Percentiles rank a stretch among this genome's conserved stretches.
These are phyloP conservation scores for Claviceps arundinis DNA, from an alignment of 2,329 filamentous ascomycete genomes.

Conservation along the genomic window DNA sequence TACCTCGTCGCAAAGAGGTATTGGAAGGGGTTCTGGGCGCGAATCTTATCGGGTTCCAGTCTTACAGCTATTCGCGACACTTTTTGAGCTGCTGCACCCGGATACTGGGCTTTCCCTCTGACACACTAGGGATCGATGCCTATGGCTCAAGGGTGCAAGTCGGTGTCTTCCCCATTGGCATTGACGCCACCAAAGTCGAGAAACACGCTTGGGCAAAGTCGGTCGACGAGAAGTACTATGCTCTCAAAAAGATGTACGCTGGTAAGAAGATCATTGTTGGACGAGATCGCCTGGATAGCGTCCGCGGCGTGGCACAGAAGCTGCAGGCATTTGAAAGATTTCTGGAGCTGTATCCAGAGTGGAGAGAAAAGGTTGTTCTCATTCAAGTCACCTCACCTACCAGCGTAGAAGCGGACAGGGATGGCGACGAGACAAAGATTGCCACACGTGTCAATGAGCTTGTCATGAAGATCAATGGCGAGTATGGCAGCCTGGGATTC, in stretches of 20 bases:
- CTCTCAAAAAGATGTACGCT: slow-evolving; percentile 64
- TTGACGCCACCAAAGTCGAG: slow-evolving; percentile 73
- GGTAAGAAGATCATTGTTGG: slow-evolving; percentile 93
- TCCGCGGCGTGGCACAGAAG: slow-evolving; percentile 90
- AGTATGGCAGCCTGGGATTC: slow-evolving; percentile 77
- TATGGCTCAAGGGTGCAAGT: slow-evolving; percentile 83
- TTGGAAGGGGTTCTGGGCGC: slow-evolving; percentile 80
- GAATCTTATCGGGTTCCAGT: slow-evolving; percentile 91
- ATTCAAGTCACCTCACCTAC: slow-evolving; percentile 92
- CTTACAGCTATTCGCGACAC: slow-evolving; percentile 87
- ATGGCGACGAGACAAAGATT: slow-evolving; percentile 66
- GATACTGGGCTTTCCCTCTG: slow-evolving; percentile 80
- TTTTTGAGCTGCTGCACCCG: slow-evolving; percentile 90
- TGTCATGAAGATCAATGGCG: slow-evolving; percentile 82
- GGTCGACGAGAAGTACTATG: slow-evolving; percentile 57
- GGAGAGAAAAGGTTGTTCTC: slow-evolving; percentile 81
- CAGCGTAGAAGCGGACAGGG: slow-evolving; percentile 63
- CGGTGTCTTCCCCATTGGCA: slow-evolving; percentile 88
- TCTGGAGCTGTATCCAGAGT: slow-evolving; percentile 79
- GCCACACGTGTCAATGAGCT: slow-evolving; percentile 82
- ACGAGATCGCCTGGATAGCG: slow-evolving; percentile 83
- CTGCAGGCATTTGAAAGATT: slow-evolving; percentile 89
- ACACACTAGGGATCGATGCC: slow-evolving; percentile 71
- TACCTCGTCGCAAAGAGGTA: slow-evolving; percentile 79
- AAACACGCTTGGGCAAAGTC: slow-evolving; percentile 57